Evolutionary conservation across 192 early-diverging fungal species (phyloP), one percentile per base, ranked within the genome.

Genomic region (Linnemannia hyalina): DNA sequence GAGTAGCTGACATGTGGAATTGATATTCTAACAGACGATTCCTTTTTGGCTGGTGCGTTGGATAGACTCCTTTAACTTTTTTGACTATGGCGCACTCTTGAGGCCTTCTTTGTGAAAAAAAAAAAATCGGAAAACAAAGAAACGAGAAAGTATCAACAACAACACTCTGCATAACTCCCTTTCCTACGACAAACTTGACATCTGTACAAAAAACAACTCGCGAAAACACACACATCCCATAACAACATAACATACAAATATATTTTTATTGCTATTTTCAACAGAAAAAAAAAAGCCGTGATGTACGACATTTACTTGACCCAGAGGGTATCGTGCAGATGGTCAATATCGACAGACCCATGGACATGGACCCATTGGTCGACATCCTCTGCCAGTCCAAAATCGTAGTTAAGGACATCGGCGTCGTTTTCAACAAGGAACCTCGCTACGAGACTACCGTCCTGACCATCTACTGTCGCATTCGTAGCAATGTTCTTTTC

Each of bases 311-410:
- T n/a, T 40, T 74, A 76, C n/a, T 78, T 60, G 6, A 68, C 70
- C 83, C 83, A 85, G 20, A 85, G 69, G 47, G 72, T 65, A 32
- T 85, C 83, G 49, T 85, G 83, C 20, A 85, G 38, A 1, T 77
- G 60, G 32, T 85, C 83, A 2, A 85, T 49, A 29, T 80, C 78
- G 1, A 76, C 54, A 29, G 23, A 35, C 18, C 42, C 2, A 46
- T 72, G 73, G 11, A 73, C 78, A 57, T 77, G 60, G 8, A 76
- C 35, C 23, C 80, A 73, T 44, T 73, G 68, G 4, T 85, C 78
- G 5, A 73, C 55, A 68, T 85, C 78, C 18, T 85, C 83, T 60
- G 35, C 4, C 26, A 76, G 42, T 18, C 83, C 83, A 75, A 80
- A 85, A 40, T 85, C 83, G 36, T 85, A 76, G 15, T 74, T 72